Evolutionary conservation across 148 eudicot genomes (phyloP).

Genomic region (Nyssa sinensis): DNA sequence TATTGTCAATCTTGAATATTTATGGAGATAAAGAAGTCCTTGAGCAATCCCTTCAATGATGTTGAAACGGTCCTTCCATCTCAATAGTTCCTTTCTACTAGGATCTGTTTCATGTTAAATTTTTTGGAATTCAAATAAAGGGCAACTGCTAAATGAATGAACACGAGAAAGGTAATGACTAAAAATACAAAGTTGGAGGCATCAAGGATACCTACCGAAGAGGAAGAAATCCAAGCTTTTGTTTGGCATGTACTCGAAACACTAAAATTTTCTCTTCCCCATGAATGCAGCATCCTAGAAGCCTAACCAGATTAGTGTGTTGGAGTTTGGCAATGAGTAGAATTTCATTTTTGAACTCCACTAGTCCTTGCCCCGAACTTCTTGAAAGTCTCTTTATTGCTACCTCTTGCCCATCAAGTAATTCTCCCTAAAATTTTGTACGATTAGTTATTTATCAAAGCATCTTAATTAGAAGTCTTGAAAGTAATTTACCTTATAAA

Average conservation of each 20-base stretch:
- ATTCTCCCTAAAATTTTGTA: not conserved
- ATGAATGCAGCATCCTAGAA: conserved; percentile 23
- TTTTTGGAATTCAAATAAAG: not conserved
- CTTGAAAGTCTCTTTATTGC: conserved; percentile 22
- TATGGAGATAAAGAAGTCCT: conserved; percentile 25
- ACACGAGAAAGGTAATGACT: not conserved
- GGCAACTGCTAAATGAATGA: too few relatives aligned
- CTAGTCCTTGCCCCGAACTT: conserved; percentile 27
- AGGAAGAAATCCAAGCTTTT: conserved; percentile 24
- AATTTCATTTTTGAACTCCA: conserved; percentile 24
- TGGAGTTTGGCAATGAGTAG: conserved; percentile 26
- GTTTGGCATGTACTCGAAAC: conserved; percentile 23
- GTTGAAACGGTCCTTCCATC: conserved; percentile 19
- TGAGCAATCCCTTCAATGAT: conserved; percentile 26
- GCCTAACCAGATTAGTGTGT: conserved; percentile 24
- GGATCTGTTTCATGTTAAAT: conserved; percentile 14
- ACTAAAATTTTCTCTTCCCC: conserved; percentile 20
- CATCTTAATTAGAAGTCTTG: not conserved
- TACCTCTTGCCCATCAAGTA: conserved; percentile 12
- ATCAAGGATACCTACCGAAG: conserved; percentile 10
- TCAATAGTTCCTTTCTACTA: not conserved
- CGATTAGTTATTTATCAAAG: not conserved
- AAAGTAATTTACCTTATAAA: conserved; percentile 43
- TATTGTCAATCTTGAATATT: conserved; percentile 20
- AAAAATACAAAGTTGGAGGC: not conserved